These are phyloP conservation scores for Phalaenopsis hybrid DNA, from an alignment of 116 monocot genomes.

Conservation along the genomic window DNA sequence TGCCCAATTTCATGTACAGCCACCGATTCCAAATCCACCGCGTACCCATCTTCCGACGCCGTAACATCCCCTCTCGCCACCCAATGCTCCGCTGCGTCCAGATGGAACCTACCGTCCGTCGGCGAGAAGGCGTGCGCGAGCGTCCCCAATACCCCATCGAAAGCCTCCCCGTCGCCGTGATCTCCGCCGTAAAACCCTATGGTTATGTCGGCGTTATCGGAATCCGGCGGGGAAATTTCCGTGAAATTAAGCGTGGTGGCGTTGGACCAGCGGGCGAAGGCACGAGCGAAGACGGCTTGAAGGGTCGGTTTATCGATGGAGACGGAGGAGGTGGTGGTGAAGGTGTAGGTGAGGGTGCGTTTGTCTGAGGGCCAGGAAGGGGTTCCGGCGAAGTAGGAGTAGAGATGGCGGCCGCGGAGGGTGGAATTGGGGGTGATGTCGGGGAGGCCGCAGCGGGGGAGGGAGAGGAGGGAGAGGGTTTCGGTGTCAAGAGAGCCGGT, in stretches of 20 bases:
- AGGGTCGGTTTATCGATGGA: slow-evolving; percentile 21
- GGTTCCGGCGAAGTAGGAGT: slow-evolving; percentile 53
- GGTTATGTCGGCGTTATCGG: slow-evolving; percentile 39
- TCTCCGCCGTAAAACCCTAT: slow-evolving; percentile 73
- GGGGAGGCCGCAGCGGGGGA: slow-evolving; percentile 80
- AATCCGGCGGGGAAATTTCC: slow-evolving; percentile 15
- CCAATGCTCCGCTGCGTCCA: slow-evolving; percentile 80
- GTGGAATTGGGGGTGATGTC: slow-evolving; percentile 46
- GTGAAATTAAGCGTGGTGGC: slow-evolving; percentile 61
- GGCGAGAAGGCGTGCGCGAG: slow-evolving; percentile 90
- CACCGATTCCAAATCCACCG: slow-evolving; percentile 89
- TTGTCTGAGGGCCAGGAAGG: slow-evolving; percentile 47
- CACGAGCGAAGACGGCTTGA: slow-evolving; percentile 41
- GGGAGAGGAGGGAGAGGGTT: slow-evolving; percentile 50
- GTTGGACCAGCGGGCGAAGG: slow-evolving; percentile 70
- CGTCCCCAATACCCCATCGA: slow-evolving; percentile 71
- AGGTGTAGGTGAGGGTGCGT: slow-evolving; percentile 49
- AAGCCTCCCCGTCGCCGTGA: slow-evolving; percentile 89
- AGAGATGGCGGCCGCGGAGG: slow-evolving; percentile 52
- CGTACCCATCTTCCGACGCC: slow-evolving; percentile 16
- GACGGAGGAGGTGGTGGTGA: slow-evolving; percentile 27
- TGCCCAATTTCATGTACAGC: slow-evolving; percentile 96
- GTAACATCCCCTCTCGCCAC: slow-evolving; percentile 47
- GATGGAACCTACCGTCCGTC: slow-evolving; percentile 63
- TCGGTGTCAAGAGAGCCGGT: slow-evolving; percentile 57